A percentile compares a stretch with the other conserved stretches of the same genome.
Evolutionary conservation across 352 stramenopile genomes (phyloP).

Genomic region (Globisporangium recalcitrans): DNA sequence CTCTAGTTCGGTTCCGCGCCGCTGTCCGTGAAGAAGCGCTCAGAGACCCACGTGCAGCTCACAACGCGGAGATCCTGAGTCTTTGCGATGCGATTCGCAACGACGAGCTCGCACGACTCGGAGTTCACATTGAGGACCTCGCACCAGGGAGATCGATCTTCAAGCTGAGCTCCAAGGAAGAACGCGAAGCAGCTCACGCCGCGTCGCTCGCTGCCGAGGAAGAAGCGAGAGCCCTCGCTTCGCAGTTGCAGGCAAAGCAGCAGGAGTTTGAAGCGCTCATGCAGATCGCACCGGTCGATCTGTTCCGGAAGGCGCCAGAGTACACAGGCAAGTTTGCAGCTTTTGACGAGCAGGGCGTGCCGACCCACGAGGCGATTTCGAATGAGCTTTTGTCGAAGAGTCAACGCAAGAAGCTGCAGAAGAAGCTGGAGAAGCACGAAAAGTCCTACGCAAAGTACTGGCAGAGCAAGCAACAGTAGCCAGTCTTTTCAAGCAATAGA

Average conservation of each 20-base stretch:
- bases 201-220: slow-evolving; percentile 10
- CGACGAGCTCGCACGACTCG: slow-evolving; percentile 41
- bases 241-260: slow-evolving; percentile 27
- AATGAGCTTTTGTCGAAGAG: slow-evolving; percentile 51
- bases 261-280: slow-evolving; percentile 52
- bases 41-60: slow-evolving; percentile 30
- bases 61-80: slow-evolving; percentile 40
- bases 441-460: slow-evolving; percentile 70
- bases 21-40: slow-evolving; percentile 54
- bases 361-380: slow-evolving; percentile 33
- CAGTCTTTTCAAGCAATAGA: neutral
- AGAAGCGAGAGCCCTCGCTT: slow-evolving; percentile 11
- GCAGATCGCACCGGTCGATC: slow-evolving; percentile 50
- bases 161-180: slow-evolving; percentile 42
- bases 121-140: slow-evolving; percentile 69
- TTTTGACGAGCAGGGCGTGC: slow-evolving; percentile 44
- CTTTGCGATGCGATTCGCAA: slow-evolving; percentile 66
- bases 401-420: slow-evolving; percentile 64
- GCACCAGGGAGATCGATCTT: slow-evolving; percentile 52
- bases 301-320: slow-evolving; percentile 43
- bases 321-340: slow-evolving; percentile 42
- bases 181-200: slow-evolving; percentile 23
- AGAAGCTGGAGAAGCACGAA: neutral
- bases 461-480: slow-evolving; percentile 19
- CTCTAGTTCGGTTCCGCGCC: slow-evolving; percentile 60